A percentile compares a stretch with the other conserved stretches of the same genome.
Conservation (phyloP, 2,329 filamentous ascomycete species). For the Ophiobolus disseminans region DNA sequence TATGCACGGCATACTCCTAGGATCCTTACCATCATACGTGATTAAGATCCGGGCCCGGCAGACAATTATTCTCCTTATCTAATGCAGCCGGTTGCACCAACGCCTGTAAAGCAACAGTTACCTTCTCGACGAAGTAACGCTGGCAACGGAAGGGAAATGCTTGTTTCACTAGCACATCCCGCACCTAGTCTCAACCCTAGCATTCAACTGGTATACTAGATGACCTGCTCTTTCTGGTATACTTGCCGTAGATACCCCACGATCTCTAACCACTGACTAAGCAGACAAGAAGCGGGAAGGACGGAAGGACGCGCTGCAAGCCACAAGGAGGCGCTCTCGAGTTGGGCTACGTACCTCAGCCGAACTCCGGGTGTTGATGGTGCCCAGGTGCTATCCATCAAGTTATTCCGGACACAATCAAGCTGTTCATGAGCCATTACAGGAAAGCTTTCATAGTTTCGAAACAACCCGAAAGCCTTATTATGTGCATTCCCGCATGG, state of each 20-base stretch:
- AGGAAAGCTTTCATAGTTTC: too few relatives aligned
- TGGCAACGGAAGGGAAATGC: not conserved
- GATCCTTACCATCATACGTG: not conserved
- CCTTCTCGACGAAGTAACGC: not conserved
- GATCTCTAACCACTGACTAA: too few relatives aligned
- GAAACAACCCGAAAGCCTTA: too few relatives aligned
- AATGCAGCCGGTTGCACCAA: slow-evolving; percentile 4
- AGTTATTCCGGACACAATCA: too few relatives aligned
- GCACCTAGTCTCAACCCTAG: not conserved
- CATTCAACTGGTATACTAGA: not conserved
- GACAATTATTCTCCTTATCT: slow-evolving; percentile 11
- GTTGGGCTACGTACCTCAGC: too few relatives aligned
- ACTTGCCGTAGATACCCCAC: not conserved
- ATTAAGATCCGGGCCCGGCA: slow-evolving; percentile 1
- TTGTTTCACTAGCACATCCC: not conserved
- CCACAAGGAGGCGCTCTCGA: too few relatives aligned
- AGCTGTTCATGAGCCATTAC: too few relatives aligned
- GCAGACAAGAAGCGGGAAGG: too few relatives aligned
- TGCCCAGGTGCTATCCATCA: too few relatives aligned
- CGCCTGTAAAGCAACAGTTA: not conserved
- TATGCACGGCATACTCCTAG: not conserved
- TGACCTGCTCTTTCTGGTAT: not conserved
- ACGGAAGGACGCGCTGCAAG: too few relatives aligned
- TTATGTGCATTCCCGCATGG: too few relatives aligned
- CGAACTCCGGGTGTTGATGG: too few relatives aligned